These are phyloP conservation scores for Calvatia gigantea DNA, from an alignment of 768 basidiomycete species.

Conservation along the genomic window DNA sequence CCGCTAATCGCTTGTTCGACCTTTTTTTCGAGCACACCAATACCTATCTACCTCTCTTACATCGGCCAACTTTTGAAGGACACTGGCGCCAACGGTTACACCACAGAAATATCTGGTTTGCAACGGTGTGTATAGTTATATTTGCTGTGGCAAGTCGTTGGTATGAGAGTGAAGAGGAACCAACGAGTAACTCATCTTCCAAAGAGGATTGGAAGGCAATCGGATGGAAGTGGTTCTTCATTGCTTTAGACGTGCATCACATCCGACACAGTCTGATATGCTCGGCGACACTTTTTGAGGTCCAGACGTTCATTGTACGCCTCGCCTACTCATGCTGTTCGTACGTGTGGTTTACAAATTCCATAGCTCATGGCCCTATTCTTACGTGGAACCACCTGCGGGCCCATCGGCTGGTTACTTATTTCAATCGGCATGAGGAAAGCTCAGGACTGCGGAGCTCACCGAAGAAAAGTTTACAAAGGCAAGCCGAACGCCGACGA, in stretches of 20 bases:
- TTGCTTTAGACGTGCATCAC: conserved; percentile 40
- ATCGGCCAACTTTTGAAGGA: conserved; percentile 64
- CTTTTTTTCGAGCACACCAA: conserved; percentile 68
- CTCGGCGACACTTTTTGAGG: conserved; percentile 58
- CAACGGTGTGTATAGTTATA: conserved; percentile 53
- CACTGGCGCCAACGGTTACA: conserved; percentile 56
- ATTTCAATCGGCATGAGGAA: conserved; percentile 55
- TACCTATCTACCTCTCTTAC: conserved; percentile 60
- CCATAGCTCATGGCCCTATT: conserved; percentile 54
- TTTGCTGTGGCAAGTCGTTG: conserved; percentile 72
- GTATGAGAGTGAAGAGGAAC: conserved; percentile 43
- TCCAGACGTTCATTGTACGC: conserved; percentile 42
- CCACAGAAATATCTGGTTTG: conserved; percentile 55
- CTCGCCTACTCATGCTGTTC: background rate
- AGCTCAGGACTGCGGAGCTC: conserved; percentile 74
- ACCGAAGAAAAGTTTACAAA: conserved; percentile 58
- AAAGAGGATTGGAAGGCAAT: conserved; percentile 47
- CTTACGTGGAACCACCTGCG: conserved; percentile 44
- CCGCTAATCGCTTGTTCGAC: conserved; percentile 55
- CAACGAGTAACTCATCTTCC: background rate
- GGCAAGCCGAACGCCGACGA: conserved; percentile 46
- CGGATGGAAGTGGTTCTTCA: conserved; percentile 55
- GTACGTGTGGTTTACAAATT: background rate
- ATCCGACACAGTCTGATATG: conserved; percentile 48
- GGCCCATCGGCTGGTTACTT: conserved; percentile 52